phyloP scores from a whole-genome alignment of 1,139 yeast genomes.

The Suhomyces anneliseae region DNA sequence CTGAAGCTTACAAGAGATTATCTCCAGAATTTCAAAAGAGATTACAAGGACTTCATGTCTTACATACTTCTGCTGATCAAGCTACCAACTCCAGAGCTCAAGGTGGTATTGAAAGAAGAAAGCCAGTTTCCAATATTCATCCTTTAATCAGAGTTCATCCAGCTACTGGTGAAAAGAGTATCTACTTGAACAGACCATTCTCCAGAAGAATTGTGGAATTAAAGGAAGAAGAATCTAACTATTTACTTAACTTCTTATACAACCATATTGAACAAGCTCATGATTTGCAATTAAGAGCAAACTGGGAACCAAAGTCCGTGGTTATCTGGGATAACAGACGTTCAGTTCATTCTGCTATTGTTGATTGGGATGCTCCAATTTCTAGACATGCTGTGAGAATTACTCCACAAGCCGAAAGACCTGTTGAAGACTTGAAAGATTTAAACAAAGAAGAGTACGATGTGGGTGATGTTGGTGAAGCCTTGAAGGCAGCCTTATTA shows the following conservation, averaged over 20 bases:
- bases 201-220: slow-evolving; percentile 56
- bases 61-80: slow-evolving; percentile 29
- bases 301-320: slow-evolving; percentile 58
- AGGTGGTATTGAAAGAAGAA: slow-evolving; percentile 46
- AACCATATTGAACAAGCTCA: slow-evolving; percentile 46
- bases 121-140: slow-evolving; percentile 47
- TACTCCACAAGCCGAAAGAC: slow-evolving; percentile 51
- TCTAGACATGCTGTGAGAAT: slow-evolving; percentile 47
- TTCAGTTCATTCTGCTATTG: slow-evolving; percentile 42
- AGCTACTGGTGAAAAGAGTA: slow-evolving; percentile 51
- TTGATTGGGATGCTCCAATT: slow-evolving; percentile 44
- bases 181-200: slow-evolving; percentile 55
- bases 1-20: slow-evolving; percentile 28
- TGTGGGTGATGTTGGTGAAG: slow-evolving; percentile 41
- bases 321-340: slow-evolving; percentile 54
- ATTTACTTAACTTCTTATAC: slow-evolving; percentile 50
- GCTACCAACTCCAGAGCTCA: slow-evolving; percentile 30
- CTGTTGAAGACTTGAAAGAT: slow-evolving; percentile 37
- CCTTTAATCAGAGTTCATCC: slow-evolving; percentile 62
- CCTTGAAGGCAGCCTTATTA: slow-evolving; percentile 23
- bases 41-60: slow-evolving; percentile 27
- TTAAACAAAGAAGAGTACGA: slow-evolving; percentile 35
- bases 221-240: slow-evolving; percentile 56
- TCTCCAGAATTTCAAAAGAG: slow-evolving; percentile 28
- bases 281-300: slow-evolving; percentile 58